Evolutionary conservation across 148 eudicot species (phyloP).

Genomic region (Drosera capensis): DNA sequence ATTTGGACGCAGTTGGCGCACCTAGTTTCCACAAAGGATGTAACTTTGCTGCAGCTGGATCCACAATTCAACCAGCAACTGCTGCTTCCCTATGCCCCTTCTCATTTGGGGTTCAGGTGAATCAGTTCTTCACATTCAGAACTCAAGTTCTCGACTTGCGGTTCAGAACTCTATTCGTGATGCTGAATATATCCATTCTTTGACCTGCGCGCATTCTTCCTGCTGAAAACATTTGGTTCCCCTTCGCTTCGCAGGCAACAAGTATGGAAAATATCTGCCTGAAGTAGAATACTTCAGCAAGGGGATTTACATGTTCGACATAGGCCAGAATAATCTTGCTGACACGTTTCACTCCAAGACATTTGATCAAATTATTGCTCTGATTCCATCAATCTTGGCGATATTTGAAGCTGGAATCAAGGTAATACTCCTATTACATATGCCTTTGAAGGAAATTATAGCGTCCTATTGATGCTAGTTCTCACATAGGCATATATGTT

Average conservation of each 20-base stretch:
- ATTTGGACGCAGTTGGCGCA: slow-evolving; percentile 59
- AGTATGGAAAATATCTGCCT: slow-evolving; percentile 54
- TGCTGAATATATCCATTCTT: neutral
- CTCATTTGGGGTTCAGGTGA: slow-evolving; percentile 70
- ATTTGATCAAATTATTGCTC: slow-evolving; percentile 73
- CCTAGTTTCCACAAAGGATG: slow-evolving; percentile 63
- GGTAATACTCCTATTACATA: too few species aligned
- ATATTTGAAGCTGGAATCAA: slow-evolving; percentile 70
- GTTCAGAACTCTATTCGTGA: slow-evolving; percentile 41
- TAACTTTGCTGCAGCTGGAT: slow-evolving; percentile 86
- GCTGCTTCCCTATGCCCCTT: slow-evolving; percentile 68
- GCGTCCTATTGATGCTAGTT: neutral
- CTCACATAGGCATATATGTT: neutral
- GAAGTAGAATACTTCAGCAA: slow-evolving; percentile 44
- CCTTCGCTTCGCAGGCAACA: slow-evolving; percentile 32
- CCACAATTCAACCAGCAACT: slow-evolving; percentile 63
- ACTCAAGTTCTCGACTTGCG: slow-evolving; percentile 37
- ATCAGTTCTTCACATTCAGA: slow-evolving; percentile 80
- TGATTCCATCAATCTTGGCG: slow-evolving; percentile 55
- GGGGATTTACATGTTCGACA: slow-evolving; percentile 85
- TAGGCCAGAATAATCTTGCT: slow-evolving; percentile 92
- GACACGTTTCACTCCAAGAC: slow-evolving; percentile 76
- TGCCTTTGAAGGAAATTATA: too few species aligned
- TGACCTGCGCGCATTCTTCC: neutral
- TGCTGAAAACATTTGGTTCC: neutral